phyloP scores from a whole-genome alignment of 202 grass and related monocot species.

The Dendrocalamus latiflorus region DNA sequence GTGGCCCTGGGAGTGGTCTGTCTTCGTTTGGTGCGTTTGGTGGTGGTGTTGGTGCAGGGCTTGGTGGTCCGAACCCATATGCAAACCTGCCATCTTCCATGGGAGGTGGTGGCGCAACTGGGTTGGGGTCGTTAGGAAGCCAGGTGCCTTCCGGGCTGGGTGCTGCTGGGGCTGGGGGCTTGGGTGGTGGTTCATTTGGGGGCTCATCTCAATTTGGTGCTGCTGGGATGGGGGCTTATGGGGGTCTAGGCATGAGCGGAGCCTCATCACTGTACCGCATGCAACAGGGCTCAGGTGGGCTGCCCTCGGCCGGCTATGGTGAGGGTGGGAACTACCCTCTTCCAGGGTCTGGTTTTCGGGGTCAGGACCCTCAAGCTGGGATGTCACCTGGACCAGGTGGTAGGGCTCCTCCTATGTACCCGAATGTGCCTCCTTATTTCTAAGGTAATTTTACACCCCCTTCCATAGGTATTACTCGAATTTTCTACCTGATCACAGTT shows the following conservation, averaged over 20 bases:
- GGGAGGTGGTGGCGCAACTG: constrained; percentile 37
- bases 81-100: constrained; percentile 53
- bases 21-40: constrained; percentile 46
- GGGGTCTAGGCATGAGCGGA: constrained; percentile 45
- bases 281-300: constrained; percentile 47
- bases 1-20: constrained; percentile 49
- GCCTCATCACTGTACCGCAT: constrained; percentile 49
- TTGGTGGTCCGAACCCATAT: constrained; percentile 55
- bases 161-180: constrained; percentile 40
- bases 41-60: constrained; percentile 34
- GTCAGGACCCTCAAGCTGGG: constrained; percentile 59
- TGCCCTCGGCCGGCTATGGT: constrained; percentile 47
- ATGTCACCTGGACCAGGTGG: constrained; percentile 61
- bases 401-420: constrained; percentile 65
- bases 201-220: constrained; percentile 59
- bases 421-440: constrained; percentile 83
- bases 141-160: constrained; percentile 54
- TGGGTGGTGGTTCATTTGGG: constrained; percentile 51
- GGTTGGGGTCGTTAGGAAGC: constrained; percentile 40
- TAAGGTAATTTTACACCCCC: constrained; percentile 53
- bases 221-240: constrained; percentile 59
- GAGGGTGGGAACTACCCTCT: constrained; percentile 63
- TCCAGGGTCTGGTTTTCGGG: constrained; percentile 51
- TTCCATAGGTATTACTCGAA: not conserved
- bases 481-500: not conserved